Evolutionary conservation across 2,329 filamentous ascomycete genomes (phyloP).

Genomic region (Colletotrichum tamarilloi): DNA sequence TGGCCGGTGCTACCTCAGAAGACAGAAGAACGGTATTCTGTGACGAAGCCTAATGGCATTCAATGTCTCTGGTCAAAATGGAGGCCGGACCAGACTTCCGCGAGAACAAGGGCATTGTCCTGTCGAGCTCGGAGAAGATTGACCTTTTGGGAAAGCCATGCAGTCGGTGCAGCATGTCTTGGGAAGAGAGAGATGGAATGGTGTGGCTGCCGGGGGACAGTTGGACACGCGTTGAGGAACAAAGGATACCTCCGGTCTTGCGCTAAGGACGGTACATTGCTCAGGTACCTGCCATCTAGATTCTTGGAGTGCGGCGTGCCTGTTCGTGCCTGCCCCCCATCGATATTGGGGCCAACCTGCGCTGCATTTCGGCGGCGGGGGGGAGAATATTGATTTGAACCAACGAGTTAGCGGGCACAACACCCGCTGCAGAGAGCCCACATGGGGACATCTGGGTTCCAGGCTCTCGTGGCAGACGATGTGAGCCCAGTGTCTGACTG

Average conservation of each 20-base stretch:
- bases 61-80: not conserved
- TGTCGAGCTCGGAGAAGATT: slow-evolving; percentile 9
- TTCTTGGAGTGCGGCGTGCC: too few species aligned
- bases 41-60: not conserved
- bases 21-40: not conserved
- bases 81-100: not conserved
- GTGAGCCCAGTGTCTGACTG: not conserved
- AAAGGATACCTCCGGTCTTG: slow-evolving; percentile 3
- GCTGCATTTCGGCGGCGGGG: slow-evolving; percentile 29
- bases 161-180: slow-evolving; percentile 23
- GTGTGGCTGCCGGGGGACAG: not conserved
- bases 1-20: too few species aligned
- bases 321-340: not conserved
- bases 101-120: slow-evolving; percentile 27
- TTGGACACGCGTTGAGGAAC: not conserved
- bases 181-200: not conserved
- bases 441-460: not conserved
- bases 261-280: not conserved
- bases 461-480: not conserved
- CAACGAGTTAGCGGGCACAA: not conserved
- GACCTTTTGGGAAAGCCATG: slow-evolving; percentile 26
- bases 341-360: slow-evolving; percentile 1
- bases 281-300: not conserved
- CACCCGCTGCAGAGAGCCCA: not conserved
- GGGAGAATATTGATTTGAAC: not conserved